phyloP scores from a whole-genome alignment of 371 early-diverging fungal species.

The Neoconidiobolus thromboides region DNA sequence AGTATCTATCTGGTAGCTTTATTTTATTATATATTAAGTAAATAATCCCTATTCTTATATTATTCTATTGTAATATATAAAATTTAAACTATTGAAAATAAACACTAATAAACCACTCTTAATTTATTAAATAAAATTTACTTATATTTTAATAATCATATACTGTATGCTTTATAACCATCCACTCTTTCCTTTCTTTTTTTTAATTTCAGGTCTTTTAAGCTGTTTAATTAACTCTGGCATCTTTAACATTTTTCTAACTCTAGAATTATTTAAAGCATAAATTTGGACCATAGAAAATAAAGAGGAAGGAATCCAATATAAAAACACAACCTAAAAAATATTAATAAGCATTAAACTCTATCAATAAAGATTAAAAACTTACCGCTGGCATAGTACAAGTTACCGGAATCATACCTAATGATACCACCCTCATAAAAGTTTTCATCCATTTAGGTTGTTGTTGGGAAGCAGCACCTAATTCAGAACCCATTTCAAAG shows the following conservation, averaged over 20 bases:
- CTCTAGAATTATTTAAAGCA: slow-evolving; percentile 29
- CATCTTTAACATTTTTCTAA: slow-evolving; percentile 33
- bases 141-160: too few species aligned
- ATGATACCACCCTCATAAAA: slow-evolving; percentile 37
- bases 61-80: too few species aligned
- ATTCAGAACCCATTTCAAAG: slow-evolving; percentile 47
- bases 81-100: too few species aligned
- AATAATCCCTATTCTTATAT: too few species aligned
- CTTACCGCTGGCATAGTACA: slow-evolving; percentile 56
- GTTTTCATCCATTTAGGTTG: slow-evolving; percentile 35
- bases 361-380: background rate
- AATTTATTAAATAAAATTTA: too few species aligned
- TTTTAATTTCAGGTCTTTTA: background rate
- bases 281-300: slow-evolving; percentile 50
- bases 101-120: too few species aligned
- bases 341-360: background rate
- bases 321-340: slow-evolving; percentile 64
- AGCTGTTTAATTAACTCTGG: slow-evolving; percentile 26
- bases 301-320: slow-evolving; percentile 62
- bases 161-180: too few species aligned
- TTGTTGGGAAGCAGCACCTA: slow-evolving; percentile 18
- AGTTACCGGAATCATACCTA: slow-evolving; percentile 45
- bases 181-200: background rate
- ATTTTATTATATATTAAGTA: too few species aligned
- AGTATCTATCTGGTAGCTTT: too few species aligned